Evolutionary conservation across 1,284 basidiomycete species (phyloP).

Genomic region (Moniliella sp.): DNA sequence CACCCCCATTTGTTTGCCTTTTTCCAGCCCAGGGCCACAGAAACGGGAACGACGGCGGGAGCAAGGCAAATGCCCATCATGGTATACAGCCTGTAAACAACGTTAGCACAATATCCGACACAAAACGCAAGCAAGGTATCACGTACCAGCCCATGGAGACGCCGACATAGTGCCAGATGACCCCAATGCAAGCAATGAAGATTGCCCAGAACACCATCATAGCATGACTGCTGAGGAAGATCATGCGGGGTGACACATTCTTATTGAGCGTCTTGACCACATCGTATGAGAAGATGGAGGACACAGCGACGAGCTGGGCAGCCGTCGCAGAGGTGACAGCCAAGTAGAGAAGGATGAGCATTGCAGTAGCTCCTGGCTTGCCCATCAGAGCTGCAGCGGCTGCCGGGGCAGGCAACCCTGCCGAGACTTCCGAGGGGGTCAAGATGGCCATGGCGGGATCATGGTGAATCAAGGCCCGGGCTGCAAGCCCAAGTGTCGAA

Average conservation of each 20-base stretch:
- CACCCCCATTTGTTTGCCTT: slow-evolving; percentile 20
- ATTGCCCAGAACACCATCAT: slow-evolving; percentile 45
- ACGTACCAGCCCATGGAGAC: slow-evolving; percentile 46
- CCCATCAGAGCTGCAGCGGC: slow-evolving; percentile 51
- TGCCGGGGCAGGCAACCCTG: slow-evolving; percentile 25
- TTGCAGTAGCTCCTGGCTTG: slow-evolving; percentile 49
- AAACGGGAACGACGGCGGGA: slow-evolving; percentile 65
- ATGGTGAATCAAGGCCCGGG: slow-evolving; percentile 37
- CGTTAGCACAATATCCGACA: not conserved
- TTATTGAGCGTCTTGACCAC: slow-evolving; percentile 50
- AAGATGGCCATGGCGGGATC: slow-evolving; percentile 14
- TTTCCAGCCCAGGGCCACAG: slow-evolving; percentile 41
- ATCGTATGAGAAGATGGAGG: slow-evolving; percentile 40
- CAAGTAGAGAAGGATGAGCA: slow-evolving; percentile 49
- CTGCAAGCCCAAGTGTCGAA: slow-evolving; percentile 42
- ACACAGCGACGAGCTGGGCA: slow-evolving; percentile 67
- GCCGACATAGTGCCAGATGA: slow-evolving; percentile 70
- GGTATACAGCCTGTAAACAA: slow-evolving; percentile 3
- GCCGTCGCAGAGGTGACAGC: slow-evolving; percentile 56
- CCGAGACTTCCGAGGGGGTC: slow-evolving; percentile 11
- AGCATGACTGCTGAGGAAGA: too few relatives aligned
- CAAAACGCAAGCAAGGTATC: not conserved
- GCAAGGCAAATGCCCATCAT: slow-evolving; percentile 68
- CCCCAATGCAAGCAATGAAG: slow-evolving; percentile 56
- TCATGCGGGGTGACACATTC: too few relatives aligned